These are phyloP conservation scores for Tetrahymena malaccensis DNA, from an alignment of 73 alveolate species.

Conservation along the genomic window DNA sequence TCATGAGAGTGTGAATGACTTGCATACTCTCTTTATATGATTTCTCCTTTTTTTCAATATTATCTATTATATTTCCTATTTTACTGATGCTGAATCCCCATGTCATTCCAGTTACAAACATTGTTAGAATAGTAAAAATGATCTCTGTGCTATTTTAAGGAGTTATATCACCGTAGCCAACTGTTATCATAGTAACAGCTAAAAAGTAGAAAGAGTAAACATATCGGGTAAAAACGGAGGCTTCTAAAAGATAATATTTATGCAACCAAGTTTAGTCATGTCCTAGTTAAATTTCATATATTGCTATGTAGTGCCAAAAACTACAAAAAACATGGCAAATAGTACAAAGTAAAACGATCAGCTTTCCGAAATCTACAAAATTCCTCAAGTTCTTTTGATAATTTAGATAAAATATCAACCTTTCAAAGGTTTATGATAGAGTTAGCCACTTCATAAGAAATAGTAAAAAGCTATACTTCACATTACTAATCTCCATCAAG, in stretches of 20 bases:
- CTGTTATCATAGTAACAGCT: constrained; percentile 53
- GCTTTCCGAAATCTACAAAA: background rate
- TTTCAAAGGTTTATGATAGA: background rate
- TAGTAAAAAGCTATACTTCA: background rate
- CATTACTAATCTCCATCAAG: background rate
- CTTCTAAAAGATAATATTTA: background rate
- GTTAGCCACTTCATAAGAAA: background rate
- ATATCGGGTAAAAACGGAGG: constrained; percentile 25
- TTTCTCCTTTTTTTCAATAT: constrained; percentile 11
- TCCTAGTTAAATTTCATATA: background rate
- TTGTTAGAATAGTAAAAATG: constrained; percentile 30
- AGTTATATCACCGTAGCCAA: constrained; percentile 74
- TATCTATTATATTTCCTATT: constrained; percentile 45
- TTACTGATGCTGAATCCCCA: constrained; percentile 44
- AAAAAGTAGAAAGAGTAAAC: constrained; percentile 53
- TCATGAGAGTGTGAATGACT: background rate
- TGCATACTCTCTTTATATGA: background rate
- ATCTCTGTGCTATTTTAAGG: constrained; percentile 47
- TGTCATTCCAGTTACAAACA: constrained; percentile 47
- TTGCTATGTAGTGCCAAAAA: background rate
- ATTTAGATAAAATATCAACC: background rate
- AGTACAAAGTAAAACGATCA: background rate
- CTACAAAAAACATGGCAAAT: background rate
- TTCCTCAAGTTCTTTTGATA: background rate
- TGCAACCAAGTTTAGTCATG: constrained; percentile 3